phyloP scores from a whole-genome alignment of 768 basidiomycete species.

The Kwoniella pini region DNA sequence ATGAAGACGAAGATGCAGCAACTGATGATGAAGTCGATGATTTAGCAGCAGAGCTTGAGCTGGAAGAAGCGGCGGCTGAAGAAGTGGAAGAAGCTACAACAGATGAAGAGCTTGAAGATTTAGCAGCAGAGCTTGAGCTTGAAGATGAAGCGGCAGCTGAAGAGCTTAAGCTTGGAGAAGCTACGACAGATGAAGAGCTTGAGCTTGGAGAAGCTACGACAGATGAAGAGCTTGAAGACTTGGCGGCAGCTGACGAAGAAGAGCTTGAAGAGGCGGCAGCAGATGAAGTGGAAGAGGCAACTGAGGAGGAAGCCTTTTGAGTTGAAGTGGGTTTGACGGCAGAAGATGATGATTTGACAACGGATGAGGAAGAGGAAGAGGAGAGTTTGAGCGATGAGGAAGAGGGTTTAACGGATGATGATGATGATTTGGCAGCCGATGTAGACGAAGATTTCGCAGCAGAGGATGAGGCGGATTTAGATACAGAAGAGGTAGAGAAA shows the following conservation, averaged over 20 bases:
- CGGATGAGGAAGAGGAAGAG: neutral
- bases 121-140: too few species aligned
- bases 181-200: slow-evolving; percentile 1
- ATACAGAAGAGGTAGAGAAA: slow-evolving; percentile 7
- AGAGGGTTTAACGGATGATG: neutral
- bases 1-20: slow-evolving; percentile 13
- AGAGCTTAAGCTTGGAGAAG: slow-evolving; percentile 1
- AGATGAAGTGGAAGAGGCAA: neutral
- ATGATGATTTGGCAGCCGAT: neutral
- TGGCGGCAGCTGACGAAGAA: neutral
- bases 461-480: neutral
- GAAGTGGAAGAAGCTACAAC: slow-evolving; percentile 5
- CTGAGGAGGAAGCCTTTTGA: neutral
- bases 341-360: slow-evolving; percentile 1
- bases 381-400: too few species aligned
- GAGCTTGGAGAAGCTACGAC: too few species aligned
- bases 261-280: slow-evolving; percentile 9
- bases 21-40: slow-evolving; percentile 15
- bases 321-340: neutral
- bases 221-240: slow-evolving; percentile 3
- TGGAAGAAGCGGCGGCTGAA: slow-evolving; percentile 7
- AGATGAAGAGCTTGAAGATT: slow-evolving; percentile 5
- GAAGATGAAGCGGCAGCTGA: neutral
- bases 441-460: neutral
- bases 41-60: neutral